Evolutionary conservation across 371 early-diverging fungal genomes (phyloP).

Genomic region (Apophysomyces trapeziformis): DNA sequence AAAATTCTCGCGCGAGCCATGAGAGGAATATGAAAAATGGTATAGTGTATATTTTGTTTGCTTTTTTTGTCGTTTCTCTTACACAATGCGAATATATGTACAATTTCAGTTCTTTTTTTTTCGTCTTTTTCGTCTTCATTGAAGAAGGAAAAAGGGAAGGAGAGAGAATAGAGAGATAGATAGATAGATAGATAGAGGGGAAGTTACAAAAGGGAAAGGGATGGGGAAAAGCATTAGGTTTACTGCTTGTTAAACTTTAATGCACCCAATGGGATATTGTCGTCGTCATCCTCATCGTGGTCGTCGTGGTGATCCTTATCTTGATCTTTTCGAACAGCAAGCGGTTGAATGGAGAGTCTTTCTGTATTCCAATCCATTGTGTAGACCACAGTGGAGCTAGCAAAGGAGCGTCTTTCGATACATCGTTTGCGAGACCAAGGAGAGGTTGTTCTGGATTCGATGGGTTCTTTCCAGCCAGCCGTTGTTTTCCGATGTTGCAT

Average conservation of each 20-base stretch:
- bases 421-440: conserved; percentile 7
- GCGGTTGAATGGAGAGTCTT: not conserved
- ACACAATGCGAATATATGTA: too few species aligned
- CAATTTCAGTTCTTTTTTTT: too few species aligned
- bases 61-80: too few species aligned
- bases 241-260: conserved; percentile 9
- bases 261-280: conserved; percentile 2
- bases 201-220: not conserved
- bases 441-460: not conserved
- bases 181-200: not conserved
- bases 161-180: too few species aligned
- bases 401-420: conserved; percentile 8
- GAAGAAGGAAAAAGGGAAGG: not conserved
- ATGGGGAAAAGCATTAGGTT: not conserved
- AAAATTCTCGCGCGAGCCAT: too few species aligned
- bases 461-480: not conserved
- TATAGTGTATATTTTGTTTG: too few species aligned
- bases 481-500: not conserved
- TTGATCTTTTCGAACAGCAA: not conserved
- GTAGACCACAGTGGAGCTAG: conserved; percentile 6
- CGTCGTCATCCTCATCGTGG: conserved; percentile 1
- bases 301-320: not conserved
- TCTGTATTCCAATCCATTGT: conserved; percentile 6
- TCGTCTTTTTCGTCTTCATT: not conserved
- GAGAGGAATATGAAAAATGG: too few species aligned